Conservation (phyloP, 2,329 filamentous ascomycete genomes). For the Penicillium olsonii region DNA sequence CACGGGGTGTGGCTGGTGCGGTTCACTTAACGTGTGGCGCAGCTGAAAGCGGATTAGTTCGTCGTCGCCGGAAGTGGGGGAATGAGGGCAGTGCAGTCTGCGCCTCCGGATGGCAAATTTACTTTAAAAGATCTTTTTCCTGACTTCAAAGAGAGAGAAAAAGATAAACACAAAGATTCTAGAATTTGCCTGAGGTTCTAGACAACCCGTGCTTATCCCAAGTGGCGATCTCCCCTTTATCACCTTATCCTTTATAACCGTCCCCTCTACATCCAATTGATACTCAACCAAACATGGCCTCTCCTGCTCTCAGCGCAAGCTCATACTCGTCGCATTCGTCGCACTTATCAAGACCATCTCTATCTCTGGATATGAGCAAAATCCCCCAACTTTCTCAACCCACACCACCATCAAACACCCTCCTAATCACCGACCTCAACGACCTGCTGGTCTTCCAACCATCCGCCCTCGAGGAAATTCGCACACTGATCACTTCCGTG, state of each 20-base stretch:
- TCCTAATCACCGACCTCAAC: constrained; percentile 52
- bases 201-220: constrained; percentile 14
- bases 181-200: constrained; percentile 1
- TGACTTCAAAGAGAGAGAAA: not conserved
- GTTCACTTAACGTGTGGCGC: not conserved
- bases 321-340: constrained; percentile 28
- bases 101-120: constrained; percentile 2
- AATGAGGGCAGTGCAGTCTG: constrained; percentile 12
- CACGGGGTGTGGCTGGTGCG: constrained; percentile 8
- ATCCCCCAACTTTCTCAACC: constrained; percentile 49
- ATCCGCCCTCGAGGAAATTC: constrained; percentile 44
- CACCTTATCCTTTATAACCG: constrained; percentile 4
- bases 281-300: constrained; percentile 19
- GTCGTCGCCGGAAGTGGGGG: not conserved
- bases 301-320: constrained; percentile 23
- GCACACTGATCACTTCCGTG: constrained; percentile 43
- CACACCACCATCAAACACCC: constrained; percentile 52
- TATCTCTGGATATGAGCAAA: constrained; percentile 49
- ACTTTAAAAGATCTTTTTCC: not conserved
- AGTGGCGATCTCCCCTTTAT: constrained; percentile 22
- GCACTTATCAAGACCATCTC: constrained; percentile 34
- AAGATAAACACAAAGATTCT: constrained; percentile 1
- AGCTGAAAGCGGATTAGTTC: constrained; percentile 12
- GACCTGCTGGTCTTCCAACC: constrained; percentile 51
- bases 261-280: not conserved